phyloP scores from a whole-genome alignment of 2,329 filamentous ascomycete species.

The Plectosphaerella plurivora region DNA sequence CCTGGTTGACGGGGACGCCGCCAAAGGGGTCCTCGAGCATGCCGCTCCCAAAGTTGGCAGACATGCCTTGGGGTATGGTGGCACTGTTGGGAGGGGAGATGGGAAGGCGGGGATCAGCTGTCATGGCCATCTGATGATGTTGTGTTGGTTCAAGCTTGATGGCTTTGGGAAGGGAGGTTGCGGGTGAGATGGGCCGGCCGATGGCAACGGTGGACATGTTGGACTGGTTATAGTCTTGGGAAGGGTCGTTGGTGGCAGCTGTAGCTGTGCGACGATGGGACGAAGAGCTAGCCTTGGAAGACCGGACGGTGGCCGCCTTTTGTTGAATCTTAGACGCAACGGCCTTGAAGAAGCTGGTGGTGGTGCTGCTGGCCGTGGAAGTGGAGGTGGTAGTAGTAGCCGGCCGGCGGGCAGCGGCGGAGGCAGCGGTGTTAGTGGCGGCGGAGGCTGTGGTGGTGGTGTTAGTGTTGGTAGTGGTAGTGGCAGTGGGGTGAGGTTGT shows the following conservation, averaged over 20 bases:
- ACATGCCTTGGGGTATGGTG: conserved; percentile 16
- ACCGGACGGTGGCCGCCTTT: conserved; percentile 30
- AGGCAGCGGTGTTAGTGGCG: conserved; percentile 7
- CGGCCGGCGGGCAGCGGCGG: conserved; percentile 6
- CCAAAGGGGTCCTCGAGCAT: conserved; percentile 33
- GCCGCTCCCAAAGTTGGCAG: conserved; percentile 32
- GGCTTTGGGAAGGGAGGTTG: conserved; percentile 21
- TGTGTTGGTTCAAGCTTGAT: conserved; percentile 24
- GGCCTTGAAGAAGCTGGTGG: conserved; percentile 30
- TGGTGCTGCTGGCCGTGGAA: conserved; percentile 12
- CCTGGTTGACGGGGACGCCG: conserved; percentile 15
- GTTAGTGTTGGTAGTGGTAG: conserved; percentile 15
- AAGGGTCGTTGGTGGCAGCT: conserved; percentile 20
- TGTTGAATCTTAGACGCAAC: conserved; percentile 34
- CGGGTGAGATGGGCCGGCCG: conserved; percentile 10
- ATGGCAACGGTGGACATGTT: conserved; percentile 12
- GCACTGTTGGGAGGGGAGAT: conserved; percentile 17
- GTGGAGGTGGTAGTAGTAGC: conserved; percentile 11
- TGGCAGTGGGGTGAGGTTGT: conserved; percentile 21
- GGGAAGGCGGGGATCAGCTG: conserved; percentile 6
- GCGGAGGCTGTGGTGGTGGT: conserved; percentile 25
- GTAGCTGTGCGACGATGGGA: conserved; percentile 20
- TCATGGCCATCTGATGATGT: conserved; percentile 13
- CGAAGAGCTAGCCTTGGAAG: neutral
- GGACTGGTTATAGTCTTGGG: conserved; percentile 2